These are phyloP conservation scores for Monilinia fructicola DNA, from an alignment of 2,329 filamentous ascomycete genomes.

Conservation along the genomic window DNA sequence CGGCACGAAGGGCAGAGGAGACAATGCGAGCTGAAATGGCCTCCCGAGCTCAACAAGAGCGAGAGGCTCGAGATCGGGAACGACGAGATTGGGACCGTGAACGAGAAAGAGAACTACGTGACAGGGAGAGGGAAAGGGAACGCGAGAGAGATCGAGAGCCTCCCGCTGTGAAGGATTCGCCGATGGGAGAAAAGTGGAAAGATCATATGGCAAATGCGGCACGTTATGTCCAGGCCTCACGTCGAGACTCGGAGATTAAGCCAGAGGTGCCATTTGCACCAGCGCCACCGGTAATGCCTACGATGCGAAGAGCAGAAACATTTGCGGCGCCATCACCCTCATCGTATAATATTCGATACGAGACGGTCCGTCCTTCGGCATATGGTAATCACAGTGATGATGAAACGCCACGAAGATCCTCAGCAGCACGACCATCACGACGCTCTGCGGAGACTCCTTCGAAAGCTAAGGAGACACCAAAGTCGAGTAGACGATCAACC, in stretches of 20 bases:
- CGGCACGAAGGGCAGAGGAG: conserved; percentile 34
- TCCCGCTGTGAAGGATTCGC: conserved; percentile 24
- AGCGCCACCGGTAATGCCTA: conserved; percentile 26
- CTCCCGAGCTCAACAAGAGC: conserved; percentile 19
- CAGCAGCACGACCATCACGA: conserved; percentile 34
- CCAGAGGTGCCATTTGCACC: conserved; percentile 20
- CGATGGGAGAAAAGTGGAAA: conserved; percentile 34
- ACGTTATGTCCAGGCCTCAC: conserved; percentile 39
- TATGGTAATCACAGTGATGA: conserved; percentile 33
- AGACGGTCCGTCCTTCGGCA: conserved; percentile 27
- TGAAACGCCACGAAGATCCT: conserved; percentile 38
- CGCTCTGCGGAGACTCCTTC: conserved; percentile 33
- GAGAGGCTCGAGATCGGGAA: conserved; percentile 19
- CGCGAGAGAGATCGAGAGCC: conserved; percentile 18
- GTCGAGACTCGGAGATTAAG: conserved; percentile 26
- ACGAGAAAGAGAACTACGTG: conserved; percentile 4
- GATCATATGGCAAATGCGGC: conserved; percentile 34
- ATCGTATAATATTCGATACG: conserved; percentile 35
- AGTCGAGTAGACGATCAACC: conserved; percentile 21
- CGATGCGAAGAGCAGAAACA: conserved; percentile 38
- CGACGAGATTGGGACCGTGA: conserved; percentile 17
- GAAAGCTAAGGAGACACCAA: conserved; percentile 29
- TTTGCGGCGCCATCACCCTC: conserved; percentile 30
- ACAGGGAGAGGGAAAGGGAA: background rate
- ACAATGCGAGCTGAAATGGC: conserved; percentile 25